These are phyloP conservation scores for Blastobotrys elegans DNA, from an alignment of 1,139 yeast genomes.

Conservation along the genomic window DNA sequence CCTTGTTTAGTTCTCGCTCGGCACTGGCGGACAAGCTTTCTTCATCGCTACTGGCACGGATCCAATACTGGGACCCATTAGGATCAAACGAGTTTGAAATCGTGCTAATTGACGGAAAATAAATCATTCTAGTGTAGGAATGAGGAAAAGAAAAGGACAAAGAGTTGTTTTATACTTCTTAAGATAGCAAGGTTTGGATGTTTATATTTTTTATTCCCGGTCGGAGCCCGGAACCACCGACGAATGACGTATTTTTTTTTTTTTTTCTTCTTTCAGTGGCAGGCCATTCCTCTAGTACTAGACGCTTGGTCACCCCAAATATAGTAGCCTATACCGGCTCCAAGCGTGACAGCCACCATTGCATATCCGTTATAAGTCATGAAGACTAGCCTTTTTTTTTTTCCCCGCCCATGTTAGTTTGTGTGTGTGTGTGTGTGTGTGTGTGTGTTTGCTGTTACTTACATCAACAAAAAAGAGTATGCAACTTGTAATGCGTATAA, in stretches of 20 bases:
- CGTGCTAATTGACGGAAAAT: background rate
- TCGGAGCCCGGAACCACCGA: background rate
- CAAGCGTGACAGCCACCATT: slow-evolving; percentile 65
- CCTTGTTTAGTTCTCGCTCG: background rate
- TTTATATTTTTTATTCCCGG: background rate
- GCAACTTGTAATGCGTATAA: slow-evolving; percentile 71
- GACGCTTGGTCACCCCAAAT: slow-evolving; percentile 46
- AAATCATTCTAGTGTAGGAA: background rate
- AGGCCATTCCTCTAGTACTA: slow-evolving; percentile 41
- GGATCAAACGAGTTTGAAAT: background rate
- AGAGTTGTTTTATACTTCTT: too few species aligned
- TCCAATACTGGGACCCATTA: background rate
- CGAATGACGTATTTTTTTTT: background rate
- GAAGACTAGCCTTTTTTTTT: slow-evolving; percentile 47
- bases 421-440: background rate
- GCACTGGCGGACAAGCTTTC: background rate
- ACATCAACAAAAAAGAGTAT: slow-evolving; percentile 70
- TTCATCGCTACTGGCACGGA: background rate
- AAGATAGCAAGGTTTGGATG: too few species aligned
- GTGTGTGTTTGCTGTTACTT: too few species aligned
- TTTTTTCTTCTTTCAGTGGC: slow-evolving; percentile 39
- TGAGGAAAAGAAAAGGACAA: too few species aligned
- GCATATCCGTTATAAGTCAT: slow-evolving; percentile 86
- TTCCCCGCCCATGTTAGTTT: too few species aligned
- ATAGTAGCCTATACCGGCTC: slow-evolving; percentile 63